Conservation (phyloP, 1,284 basidiomycete species). For the Puccinia polysora region DNA sequence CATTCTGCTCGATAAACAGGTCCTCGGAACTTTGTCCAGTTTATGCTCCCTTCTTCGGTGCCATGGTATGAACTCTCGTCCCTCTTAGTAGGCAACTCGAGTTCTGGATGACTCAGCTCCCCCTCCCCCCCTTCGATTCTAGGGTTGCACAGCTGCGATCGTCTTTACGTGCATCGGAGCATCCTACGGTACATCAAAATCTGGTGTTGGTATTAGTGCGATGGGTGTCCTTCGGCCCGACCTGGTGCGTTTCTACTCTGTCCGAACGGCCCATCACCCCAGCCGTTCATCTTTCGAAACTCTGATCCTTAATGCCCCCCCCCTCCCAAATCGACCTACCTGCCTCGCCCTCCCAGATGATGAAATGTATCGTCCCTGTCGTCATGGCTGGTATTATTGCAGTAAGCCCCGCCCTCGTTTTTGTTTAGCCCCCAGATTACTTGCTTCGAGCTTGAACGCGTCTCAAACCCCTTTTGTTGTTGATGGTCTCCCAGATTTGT, state of each 20-base stretch:
- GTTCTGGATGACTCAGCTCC: background rate
- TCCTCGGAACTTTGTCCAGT: conserved; percentile 39
- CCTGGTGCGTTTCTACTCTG: conserved; percentile 49
- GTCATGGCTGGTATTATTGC: conserved; percentile 54
- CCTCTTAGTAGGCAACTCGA: background rate
- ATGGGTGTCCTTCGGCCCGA: conserved; percentile 57
- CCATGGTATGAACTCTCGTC: conserved; percentile 15
- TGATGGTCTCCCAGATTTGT: conserved; percentile 45
- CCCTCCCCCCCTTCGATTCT: background rate
- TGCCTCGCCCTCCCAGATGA: conserved; percentile 3
- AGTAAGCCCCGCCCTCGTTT: conserved; percentile 45
- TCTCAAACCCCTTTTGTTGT: background rate
- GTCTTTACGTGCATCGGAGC: conserved; percentile 41
- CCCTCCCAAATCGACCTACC: background rate
- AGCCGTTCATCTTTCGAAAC: background rate
- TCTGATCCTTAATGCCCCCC: background rate
- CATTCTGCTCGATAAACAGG: background rate
- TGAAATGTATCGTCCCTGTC: conserved; percentile 50
- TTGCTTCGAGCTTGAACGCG: too few species aligned
- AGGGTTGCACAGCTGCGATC: conserved; percentile 39
- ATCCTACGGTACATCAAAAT: conserved; percentile 56
- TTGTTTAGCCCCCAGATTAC: background rate
- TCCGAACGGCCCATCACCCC: background rate
- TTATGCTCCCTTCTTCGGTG: conserved; percentile 41
- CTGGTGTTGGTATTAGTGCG: conserved; percentile 56